A percentile compares a stretch with the other conserved stretches of the same genome.
These are phyloP conservation scores for Hordeum vulgare DNA, from an alignment of 176 grass and related monocot species.

Conservation along the genomic window DNA sequence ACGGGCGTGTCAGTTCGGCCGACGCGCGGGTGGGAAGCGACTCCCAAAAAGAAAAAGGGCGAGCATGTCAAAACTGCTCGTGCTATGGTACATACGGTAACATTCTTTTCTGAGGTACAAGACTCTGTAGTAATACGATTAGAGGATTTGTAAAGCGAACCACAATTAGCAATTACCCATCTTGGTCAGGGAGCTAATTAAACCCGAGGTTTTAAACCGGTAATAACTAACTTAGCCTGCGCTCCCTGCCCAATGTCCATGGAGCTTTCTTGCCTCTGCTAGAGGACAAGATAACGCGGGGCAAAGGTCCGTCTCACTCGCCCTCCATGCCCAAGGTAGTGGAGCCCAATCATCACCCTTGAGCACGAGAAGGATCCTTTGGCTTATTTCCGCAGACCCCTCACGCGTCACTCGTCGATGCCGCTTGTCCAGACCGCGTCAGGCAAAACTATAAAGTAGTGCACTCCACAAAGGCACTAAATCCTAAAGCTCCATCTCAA, in stretches of 20 bases:
- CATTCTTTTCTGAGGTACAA: too few species aligned
- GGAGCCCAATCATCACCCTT: background rate
- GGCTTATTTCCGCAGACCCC: background rate
- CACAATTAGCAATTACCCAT: background rate
- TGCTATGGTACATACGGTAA: too few species aligned
- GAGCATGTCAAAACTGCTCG: too few species aligned
- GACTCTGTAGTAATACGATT: too few species aligned
- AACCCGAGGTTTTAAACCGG: background rate
- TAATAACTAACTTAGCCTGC: background rate
- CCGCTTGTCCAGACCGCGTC: background rate
- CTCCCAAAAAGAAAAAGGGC: too few species aligned
- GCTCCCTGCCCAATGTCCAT: background rate
- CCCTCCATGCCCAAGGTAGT: background rate
- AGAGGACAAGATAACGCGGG: background rate
- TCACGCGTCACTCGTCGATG: constrained; percentile 14
- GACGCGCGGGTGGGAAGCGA: too few species aligned
- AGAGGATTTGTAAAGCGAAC: too few species aligned
- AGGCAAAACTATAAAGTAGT: background rate
- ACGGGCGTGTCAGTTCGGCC: too few species aligned
- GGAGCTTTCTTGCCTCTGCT: background rate
- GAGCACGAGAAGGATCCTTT: background rate
- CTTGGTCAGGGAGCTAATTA: background rate
- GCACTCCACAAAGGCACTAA: background rate
- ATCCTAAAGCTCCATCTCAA: background rate
- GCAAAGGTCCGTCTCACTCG: background rate